These are phyloP conservation scores for Coniosporium apollinis DNA, from an alignment of 495 filamentous ascomycete species.

Conservation along the genomic window DNA sequence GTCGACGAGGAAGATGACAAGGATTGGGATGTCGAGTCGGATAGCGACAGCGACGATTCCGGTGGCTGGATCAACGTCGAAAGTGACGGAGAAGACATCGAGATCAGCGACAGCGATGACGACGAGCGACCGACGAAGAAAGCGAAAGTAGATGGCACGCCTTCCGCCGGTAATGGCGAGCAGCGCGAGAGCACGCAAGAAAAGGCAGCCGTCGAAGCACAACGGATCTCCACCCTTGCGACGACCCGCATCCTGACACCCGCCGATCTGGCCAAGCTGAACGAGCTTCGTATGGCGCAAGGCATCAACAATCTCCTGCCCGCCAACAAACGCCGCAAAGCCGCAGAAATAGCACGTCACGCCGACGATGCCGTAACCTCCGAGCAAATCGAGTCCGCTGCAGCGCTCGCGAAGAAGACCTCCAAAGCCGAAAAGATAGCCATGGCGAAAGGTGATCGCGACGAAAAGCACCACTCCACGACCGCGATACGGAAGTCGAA, in stretches of 20 bases:
- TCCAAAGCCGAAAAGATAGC: slow-evolving; percentile 68
- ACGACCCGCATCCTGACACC: slow-evolving; percentile 81
- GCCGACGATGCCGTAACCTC: slow-evolving; percentile 73
- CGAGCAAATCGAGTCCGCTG: slow-evolving; percentile 62
- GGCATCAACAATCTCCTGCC: slow-evolving; percentile 45
- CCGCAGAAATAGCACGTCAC: slow-evolving; percentile 38
- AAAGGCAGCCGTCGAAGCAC: slow-evolving; percentile 23
- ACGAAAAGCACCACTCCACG: slow-evolving; percentile 62
- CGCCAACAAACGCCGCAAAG: slow-evolving; percentile 12
- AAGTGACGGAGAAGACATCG: slow-evolving; percentile 59
- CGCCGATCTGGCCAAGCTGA: slow-evolving; percentile 79
- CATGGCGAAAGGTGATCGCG: slow-evolving; percentile 58
- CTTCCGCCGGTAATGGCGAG: slow-evolving; percentile 1
- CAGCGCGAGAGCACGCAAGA: slow-evolving; percentile 17
- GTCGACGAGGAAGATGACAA: slow-evolving; percentile 41
- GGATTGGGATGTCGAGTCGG: slow-evolving; percentile 70
- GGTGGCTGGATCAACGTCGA: slow-evolving; percentile 87
- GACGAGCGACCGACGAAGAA: slow-evolving; percentile 47
- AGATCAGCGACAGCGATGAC: slow-evolving; percentile 46
- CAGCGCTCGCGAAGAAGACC: slow-evolving; percentile 51
- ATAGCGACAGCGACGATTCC: slow-evolving; percentile 56
- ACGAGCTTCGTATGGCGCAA: slow-evolving; percentile 63
- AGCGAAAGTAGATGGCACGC: slow-evolving; percentile 15
- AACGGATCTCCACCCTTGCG: slow-evolving; percentile 48
- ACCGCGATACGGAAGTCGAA: slow-evolving; percentile 65